Conservation (phyloP, 169 alveolate genomes). For the Eimeria necatrix region DNA sequence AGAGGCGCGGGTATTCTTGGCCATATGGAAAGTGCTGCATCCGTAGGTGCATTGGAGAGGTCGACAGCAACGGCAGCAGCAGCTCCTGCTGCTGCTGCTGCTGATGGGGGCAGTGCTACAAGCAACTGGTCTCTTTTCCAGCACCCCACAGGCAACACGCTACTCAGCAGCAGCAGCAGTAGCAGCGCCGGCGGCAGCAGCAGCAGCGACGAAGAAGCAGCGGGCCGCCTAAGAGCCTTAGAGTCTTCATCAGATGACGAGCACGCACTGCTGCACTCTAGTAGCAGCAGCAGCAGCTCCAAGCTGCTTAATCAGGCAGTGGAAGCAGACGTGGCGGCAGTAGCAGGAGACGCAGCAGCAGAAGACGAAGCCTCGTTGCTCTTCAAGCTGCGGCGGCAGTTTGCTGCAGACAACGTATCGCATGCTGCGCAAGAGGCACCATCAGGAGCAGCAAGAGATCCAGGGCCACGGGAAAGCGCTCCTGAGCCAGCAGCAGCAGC, state of each 20-base stretch:
- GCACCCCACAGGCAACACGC: background rate
- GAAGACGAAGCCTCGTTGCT: conserved; percentile 49
- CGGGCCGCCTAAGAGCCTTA: background rate
- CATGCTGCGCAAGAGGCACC: background rate
- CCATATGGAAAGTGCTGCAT: conserved; percentile 4
- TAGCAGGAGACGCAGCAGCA: background rate
- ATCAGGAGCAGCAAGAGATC: conserved; percentile 11
- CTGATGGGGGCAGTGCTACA: background rate
- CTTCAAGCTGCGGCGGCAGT: conserved; percentile 53
- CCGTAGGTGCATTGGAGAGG: background rate
- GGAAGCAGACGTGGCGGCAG: background rate
- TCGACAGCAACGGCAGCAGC: background rate
- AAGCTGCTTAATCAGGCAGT: background rate
- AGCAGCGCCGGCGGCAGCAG: conserved; percentile 65
- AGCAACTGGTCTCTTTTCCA: background rate
- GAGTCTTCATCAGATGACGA: conserved; percentile 5
- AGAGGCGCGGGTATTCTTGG: background rate
- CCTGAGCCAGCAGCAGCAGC: conserved; percentile 3
- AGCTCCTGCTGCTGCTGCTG: background rate
- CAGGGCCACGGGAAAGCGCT: background rate
- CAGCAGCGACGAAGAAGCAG: conserved; percentile 50
- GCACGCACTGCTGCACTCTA: background rate
- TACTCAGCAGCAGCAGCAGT: conserved; percentile 55
- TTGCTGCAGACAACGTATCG: background rate
- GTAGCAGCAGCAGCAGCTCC: conserved; percentile 50